Evolutionary conservation across 208 protist genomes (phyloP).

Genomic region (Lotmaria passim): DNA sequence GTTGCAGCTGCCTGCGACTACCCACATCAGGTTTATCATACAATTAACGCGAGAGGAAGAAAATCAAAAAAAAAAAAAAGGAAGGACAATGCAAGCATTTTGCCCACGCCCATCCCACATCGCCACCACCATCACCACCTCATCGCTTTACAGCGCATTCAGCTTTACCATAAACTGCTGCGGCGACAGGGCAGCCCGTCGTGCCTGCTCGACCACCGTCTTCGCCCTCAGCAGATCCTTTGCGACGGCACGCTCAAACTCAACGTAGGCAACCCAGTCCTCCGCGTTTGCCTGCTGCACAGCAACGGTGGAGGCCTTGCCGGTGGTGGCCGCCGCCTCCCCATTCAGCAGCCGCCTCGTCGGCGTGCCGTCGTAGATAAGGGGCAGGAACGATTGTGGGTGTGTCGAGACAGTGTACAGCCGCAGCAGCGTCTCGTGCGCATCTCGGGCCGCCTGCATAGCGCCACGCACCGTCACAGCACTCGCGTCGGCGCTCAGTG

Average conservation of each 20-base stretch:
- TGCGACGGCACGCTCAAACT: constrained; percentile 75
- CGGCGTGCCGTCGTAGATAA: constrained; percentile 45
- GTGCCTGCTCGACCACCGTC: constrained; percentile 56
- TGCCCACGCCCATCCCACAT: too few relatives aligned
- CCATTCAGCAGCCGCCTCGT: constrained; percentile 5
- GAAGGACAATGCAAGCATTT: too few relatives aligned
- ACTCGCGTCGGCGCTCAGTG: neutral
- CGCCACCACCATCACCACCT: too few relatives aligned
- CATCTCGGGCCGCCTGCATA: constrained; percentile 50
- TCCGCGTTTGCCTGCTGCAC: constrained; percentile 50
- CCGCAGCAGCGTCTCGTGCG: constrained; percentile 57
- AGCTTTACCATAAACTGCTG: constrained; percentile 72
- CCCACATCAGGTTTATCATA: too few relatives aligned
- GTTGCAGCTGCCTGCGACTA: too few relatives aligned
- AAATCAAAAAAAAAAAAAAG: too few relatives aligned
- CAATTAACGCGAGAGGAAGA: too few relatives aligned
- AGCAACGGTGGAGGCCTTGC: constrained; percentile 23
- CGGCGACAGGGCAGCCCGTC: constrained; percentile 52
- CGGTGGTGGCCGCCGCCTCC: neutral
- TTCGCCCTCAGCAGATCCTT: constrained; percentile 63
- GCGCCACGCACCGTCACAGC: constrained; percentile 3
- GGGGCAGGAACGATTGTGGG: constrained; percentile 45
- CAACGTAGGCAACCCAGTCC: constrained; percentile 71
- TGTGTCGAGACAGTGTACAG: constrained; percentile 62
- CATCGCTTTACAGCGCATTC: constrained; percentile 28